Base-by-base conservation (phyloP, 306 rosid genomes). In the Lithocarpus polystachyus region DNA sequence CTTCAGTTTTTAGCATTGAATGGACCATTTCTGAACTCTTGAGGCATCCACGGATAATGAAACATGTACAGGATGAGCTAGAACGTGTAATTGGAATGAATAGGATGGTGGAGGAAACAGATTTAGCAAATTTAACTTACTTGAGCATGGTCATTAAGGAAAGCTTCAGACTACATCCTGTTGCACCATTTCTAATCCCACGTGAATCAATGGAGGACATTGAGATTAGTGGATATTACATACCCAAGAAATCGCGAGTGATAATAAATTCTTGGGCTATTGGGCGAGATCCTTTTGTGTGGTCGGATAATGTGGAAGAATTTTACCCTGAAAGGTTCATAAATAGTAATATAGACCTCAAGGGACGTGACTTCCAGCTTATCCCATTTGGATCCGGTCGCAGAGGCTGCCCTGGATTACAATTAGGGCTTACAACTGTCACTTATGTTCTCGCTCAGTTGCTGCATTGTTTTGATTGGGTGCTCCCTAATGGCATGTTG, bases 321-420 rank as follows among this genome's bases (percentile, higher is more conserved):
- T 87, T 89, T 53, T 83, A 74, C 75, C 93, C 87, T 1, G 89
- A 87, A 19, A 87, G 93, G 69, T 87, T 89, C 52, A 45, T 18
- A 0, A 3, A 79, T 12, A 72, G 6, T 20, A 20, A 79, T 4
- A 18, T 85, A 2, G 86, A 85, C 8, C 6, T 87, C 20, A 10
- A 33, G 1, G 89, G 87, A 19, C 40, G 57, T 8, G 85, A 83
- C 8, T 89, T 79, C n/a, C 24, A 75, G 51, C 82, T 89, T 0
- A 20, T 87, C 24, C 93, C 91, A 72, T 89, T 89, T 75, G 89
- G 89, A 19, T 84, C 87, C 0, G 86, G 89, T 14, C 72, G 89
- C 0, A 80, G 89, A 79, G 70, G 84, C 14, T 87, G 90, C 18
- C 85, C 89, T 2, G 89, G 89, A 18, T 28, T 87, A 24, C 79